Conservation (phyloP, 306 rosid genomes). For the Fragaria ananassa region DNA sequence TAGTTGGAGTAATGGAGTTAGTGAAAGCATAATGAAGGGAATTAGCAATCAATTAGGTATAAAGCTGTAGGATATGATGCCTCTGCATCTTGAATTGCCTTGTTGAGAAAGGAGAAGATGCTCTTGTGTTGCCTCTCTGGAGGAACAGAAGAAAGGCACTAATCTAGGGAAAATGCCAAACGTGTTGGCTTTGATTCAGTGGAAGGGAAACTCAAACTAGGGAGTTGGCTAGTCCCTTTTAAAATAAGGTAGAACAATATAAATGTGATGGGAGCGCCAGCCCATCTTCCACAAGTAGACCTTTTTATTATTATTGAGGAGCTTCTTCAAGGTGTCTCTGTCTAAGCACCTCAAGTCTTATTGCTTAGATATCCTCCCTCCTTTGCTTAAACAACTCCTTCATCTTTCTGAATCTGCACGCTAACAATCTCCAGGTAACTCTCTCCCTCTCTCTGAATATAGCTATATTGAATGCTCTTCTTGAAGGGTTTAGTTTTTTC, state of each 20-base stretch:
- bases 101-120: slow-evolving; percentile 16
- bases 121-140: slow-evolving; percentile 30
- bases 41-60: neutral
- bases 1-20: neutral
- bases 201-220: slow-evolving; percentile 43
- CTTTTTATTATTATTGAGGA: slow-evolving; percentile 14
- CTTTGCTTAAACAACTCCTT: neutral
- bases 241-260: slow-evolving; percentile 11
- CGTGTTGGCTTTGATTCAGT: slow-evolving; percentile 75
- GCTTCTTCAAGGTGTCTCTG: slow-evolving; percentile 17
- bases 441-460: neutral
- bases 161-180: slow-evolving; percentile 32
- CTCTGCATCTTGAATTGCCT: neutral
- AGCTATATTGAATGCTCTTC: neutral
- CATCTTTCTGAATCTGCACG: slow-evolving; percentile 9
- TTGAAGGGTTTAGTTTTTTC: neutral
- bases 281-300: slow-evolving; percentile 36
- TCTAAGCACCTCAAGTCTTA: too few species aligned
- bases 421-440: slow-evolving; percentile 34
- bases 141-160: neutral
- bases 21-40: neutral
- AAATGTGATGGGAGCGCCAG: slow-evolving; percentile 35
- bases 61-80: neutral
- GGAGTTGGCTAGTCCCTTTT: slow-evolving; percentile 64
- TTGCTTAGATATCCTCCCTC: neutral